Evolutionary conservation across 1,284 basidiomycete species (phyloP), one percentile per base, ranked within the genome.

Genomic region (Ustilago bromivora): DNA sequence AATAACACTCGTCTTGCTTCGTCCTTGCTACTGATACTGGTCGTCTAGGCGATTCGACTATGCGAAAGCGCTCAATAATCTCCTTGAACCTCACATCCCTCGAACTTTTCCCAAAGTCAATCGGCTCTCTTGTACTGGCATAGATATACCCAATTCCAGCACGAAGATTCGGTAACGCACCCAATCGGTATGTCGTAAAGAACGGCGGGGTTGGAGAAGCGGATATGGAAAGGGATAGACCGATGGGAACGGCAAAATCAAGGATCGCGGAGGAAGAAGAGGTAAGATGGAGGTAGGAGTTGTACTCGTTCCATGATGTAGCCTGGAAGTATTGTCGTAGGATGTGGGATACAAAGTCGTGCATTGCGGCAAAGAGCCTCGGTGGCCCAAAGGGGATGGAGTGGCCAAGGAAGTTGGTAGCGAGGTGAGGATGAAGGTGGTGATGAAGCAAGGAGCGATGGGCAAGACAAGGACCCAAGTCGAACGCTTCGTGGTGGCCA

Each of bases 281-380:
- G 6, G 94, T 98, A 41, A 98, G 86, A 81, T 96, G 94, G 6
- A 93, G 91, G 84, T 95, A 98, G 8, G 96, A 89, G 84, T 96
- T 96, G 87, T 98, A 95, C 86, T 96, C 94, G 84, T 96, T 96
- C 96, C 96, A 98, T 72, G 93, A 93, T 49, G 94, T 97, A 13
- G 91, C 91, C 75, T 91, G 90, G 88, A 95, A 95, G 87, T 97
- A 98, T 85, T 90, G 92, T 75, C 92, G 91, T 52, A 98, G 89
- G 59, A 98, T 92, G 88, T 95, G 94, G 12, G 93, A 82, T 28
- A 81, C 77, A 55, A 85, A 83, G 72, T 86, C 84, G 76, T 84
- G 81, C 84, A 85, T 85, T 35, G 34, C 56, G 15, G 2, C 19
- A 17, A 41, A n/a, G 47, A 41, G 19, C 19, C 13, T 17, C n/a